phyloP scores from a whole-genome alignment of 2,329 filamentous ascomycete species.

The Fusarium sublunatum region DNA sequence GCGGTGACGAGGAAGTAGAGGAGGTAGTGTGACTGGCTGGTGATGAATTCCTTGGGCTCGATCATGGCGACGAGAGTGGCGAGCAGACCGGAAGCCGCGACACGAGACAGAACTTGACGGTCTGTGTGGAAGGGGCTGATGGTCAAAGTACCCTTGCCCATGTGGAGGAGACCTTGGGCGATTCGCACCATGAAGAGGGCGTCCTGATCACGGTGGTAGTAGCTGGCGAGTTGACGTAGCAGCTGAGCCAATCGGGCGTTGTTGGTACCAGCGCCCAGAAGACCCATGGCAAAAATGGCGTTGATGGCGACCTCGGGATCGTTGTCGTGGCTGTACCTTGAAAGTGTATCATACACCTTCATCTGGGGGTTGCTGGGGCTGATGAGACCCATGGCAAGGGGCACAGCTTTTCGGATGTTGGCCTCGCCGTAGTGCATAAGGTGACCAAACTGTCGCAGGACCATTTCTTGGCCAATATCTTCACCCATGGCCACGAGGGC shows the following conservation, averaged over 20 bases:
- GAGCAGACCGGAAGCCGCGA: slow-evolving; percentile 88
- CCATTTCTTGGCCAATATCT: slow-evolving; percentile 98
- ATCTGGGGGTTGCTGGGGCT: slow-evolving; percentile 99
- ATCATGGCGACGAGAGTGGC: slow-evolving; percentile 93
- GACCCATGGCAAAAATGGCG: slow-evolving; percentile 98
- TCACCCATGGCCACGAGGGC: slow-evolving; percentile 98
- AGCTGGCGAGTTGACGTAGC: slow-evolving; percentile 92
- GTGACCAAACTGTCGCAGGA: slow-evolving; percentile 95
- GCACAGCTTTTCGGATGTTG: slow-evolving; percentile 96
- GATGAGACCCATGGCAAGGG: slow-evolving; percentile 94
- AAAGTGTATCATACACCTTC: slow-evolving; percentile 99
- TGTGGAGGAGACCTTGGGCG: slow-evolving; percentile 95
- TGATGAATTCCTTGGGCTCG: slow-evolving; percentile 88
- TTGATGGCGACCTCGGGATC: slow-evolving; percentile 98
- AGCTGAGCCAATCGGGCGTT: slow-evolving; percentile 96
- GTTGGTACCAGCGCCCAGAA: slow-evolving; percentile 96
- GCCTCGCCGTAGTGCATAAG: slow-evolving; percentile 99
- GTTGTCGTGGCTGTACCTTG: slow-evolving; percentile 97
- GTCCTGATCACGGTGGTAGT: slow-evolving; percentile 97
- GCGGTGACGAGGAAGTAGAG: slow-evolving; percentile 97
- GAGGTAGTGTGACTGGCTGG: slow-evolving; percentile 81
- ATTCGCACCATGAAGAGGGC: slow-evolving; percentile 99
- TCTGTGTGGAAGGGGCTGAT: slow-evolving; percentile 99
- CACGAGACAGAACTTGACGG: slow-evolving; percentile 91
- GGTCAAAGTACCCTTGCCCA: slow-evolving; percentile 98